Conservation (phyloP, 1,139 yeast species). For the Diutina pseudorugosa region DNA sequence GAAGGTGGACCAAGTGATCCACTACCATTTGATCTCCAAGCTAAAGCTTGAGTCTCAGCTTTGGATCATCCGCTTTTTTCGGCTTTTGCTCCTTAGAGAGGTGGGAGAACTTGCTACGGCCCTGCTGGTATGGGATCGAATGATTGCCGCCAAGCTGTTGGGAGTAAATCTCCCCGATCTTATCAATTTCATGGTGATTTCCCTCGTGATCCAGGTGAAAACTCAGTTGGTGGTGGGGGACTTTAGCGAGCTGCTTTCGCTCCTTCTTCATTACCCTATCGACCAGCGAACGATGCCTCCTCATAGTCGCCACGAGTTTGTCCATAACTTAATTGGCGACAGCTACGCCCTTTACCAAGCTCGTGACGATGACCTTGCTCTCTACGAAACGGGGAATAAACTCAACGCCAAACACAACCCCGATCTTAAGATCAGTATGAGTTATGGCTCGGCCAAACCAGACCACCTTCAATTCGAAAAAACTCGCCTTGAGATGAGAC, state of each 20-base stretch:
- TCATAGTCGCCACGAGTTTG: constrained; percentile 10
- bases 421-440: constrained; percentile 22
- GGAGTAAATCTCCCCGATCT: constrained; percentile 23
- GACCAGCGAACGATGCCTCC: constrained; percentile 6
- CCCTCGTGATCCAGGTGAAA: constrained; percentile 39
- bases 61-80: constrained; percentile 57
- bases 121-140: constrained; percentile 44
- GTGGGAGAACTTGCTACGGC: constrained; percentile 32
- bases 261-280: constrained; percentile 48
- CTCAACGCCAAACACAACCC: constrained; percentile 26
- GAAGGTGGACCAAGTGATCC: constrained; percentile 36
- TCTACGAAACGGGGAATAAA: constrained; percentile 28
- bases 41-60: constrained; percentile 46
- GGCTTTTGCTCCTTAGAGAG: constrained; percentile 48
- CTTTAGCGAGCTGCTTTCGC: constrained; percentile 47
- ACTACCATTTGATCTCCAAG: constrained; percentile 31
- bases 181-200: constrained; percentile 38
- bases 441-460: constrained; percentile 11
- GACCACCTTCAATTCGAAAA: constrained; percentile 33
- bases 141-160: constrained; percentile 23
- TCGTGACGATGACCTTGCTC: constrained; percentile 23
- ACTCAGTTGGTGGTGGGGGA: constrained; percentile 39
- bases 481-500: constrained; percentile 28
- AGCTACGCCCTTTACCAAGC: constrained; percentile 18
- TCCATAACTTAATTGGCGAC: constrained; percentile 18